A percentile compares a stretch with the other conserved stretches of the same genome.
Conservation (phyloP, 257 asterid genomes). For the Mentha longifolia region DNA sequence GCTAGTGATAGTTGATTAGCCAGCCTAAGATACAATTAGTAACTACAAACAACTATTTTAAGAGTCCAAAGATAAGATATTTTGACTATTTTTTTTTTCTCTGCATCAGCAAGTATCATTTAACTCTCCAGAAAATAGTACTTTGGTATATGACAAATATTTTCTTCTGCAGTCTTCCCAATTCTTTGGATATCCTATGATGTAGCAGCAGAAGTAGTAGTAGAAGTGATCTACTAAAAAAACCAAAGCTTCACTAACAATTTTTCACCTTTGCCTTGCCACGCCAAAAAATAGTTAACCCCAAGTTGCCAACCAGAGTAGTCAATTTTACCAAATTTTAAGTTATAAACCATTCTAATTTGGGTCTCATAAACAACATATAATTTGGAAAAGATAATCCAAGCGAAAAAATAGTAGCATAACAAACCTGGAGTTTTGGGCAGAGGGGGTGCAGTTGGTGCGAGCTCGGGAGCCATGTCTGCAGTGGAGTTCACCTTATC, state of each 20-base stretch:
- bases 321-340: not conserved
- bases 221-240: not conserved
- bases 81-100: not conserved
- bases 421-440: slow-evolving; percentile 57
- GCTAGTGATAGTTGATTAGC: slow-evolving; percentile 13
- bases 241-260: not conserved
- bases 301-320: not conserved
- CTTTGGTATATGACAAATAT: not conserved
- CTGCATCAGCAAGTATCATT: not conserved
- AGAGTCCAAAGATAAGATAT: not conserved
- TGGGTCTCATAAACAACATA: slow-evolving; percentile 13
- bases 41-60: slow-evolving; percentile 9
- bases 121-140: not conserved
- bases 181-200: not conserved
- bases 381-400: slow-evolving; percentile 3
- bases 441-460: slow-evolving; percentile 60
- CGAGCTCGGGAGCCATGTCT: slow-evolving; percentile 51
- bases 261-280: not conserved
- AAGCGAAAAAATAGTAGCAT: slow-evolving; percentile 24
- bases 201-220: not conserved
- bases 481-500: slow-evolving; percentile 45
- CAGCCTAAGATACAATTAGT: not conserved
- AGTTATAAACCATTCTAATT: not conserved
- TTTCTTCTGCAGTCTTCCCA: slow-evolving; percentile 16
- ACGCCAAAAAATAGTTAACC: slow-evolving; percentile 10